These are phyloP conservation scores for Paramecium primaurelia DNA, from an alignment of 73 alveolate genomes.

Conservation along the genomic window DNA sequence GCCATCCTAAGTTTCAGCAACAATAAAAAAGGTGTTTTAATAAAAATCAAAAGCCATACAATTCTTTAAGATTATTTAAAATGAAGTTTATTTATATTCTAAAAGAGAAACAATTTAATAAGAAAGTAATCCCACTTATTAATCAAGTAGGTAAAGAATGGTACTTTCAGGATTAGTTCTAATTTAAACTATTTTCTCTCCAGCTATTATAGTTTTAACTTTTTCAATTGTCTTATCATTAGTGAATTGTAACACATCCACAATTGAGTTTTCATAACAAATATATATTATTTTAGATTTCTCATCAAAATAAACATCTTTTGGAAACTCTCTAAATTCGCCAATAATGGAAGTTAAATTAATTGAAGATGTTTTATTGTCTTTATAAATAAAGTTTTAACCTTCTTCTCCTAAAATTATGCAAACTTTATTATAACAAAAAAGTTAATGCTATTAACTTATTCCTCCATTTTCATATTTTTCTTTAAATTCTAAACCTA, in stretches of 20 bases:
- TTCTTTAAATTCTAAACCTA: not conserved
- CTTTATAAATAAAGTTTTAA: not conserved
- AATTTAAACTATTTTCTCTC: not conserved
- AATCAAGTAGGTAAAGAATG: not conserved
- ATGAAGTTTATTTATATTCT: not conserved
- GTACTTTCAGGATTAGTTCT: constrained; percentile 3
- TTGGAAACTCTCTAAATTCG: not conserved
- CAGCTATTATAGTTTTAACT: not conserved
- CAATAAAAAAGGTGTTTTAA: not conserved
- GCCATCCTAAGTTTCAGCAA: not conserved
- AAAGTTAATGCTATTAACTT: not conserved
- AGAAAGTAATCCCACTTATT: not conserved
- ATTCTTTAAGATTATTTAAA: not conserved
- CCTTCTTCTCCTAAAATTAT: not conserved
- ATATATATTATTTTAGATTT: not conserved
- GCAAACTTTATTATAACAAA: not conserved
- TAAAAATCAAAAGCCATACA: not conserved
- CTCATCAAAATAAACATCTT: not conserved
- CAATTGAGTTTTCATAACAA: not conserved
- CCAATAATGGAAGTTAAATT: not conserved
- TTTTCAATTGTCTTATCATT: not conserved
- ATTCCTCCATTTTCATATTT: not conserved
- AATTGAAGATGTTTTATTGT: not conserved
- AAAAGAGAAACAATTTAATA: not conserved
- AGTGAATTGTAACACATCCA: not conserved